Evolutionary conservation across 345 rosid genomes (phyloP).

Genomic region (Salix viminalis): DNA sequence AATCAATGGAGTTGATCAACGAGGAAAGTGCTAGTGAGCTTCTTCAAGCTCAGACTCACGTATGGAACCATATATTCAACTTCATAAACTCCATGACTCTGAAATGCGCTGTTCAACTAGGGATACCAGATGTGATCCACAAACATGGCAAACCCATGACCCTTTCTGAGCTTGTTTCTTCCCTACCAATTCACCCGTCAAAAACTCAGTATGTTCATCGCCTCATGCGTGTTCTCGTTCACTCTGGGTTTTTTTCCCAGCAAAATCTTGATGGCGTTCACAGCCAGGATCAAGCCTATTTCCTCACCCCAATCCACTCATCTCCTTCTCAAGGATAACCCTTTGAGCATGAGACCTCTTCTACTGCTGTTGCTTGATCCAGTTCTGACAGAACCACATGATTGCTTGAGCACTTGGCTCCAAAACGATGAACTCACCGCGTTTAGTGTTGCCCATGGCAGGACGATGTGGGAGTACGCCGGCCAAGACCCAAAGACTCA

Average conservation of each 20-base stretch:
- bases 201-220: constrained; percentile 21
- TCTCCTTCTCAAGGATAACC: background rate
- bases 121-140: constrained; percentile 43
- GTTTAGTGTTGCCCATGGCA: background rate
- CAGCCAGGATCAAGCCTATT: no score
- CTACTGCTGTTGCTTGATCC: background rate
- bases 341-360: background rate
- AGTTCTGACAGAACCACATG: background rate
- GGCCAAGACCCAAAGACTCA: background rate
- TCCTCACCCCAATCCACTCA: background rate
- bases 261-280: no score
- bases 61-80: constrained; percentile 10
- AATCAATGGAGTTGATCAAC: background rate
- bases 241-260: background rate
- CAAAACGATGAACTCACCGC: constrained; percentile 6
- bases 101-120: constrained; percentile 36
- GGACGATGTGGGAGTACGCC: background rate
- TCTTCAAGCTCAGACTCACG: constrained; percentile 11
- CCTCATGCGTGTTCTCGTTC: constrained; percentile 33
- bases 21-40: background rate
- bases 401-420: background rate
- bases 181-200: constrained; percentile 15
- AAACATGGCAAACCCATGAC: constrained; percentile 39
- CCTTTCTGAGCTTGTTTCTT: constrained; percentile 13
- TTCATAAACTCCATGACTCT: constrained; percentile 22